These are phyloP conservation scores for Arabidopsis hybrid DNA, from an alignment of 441 rosid species.

Conservation along the genomic window DNA sequence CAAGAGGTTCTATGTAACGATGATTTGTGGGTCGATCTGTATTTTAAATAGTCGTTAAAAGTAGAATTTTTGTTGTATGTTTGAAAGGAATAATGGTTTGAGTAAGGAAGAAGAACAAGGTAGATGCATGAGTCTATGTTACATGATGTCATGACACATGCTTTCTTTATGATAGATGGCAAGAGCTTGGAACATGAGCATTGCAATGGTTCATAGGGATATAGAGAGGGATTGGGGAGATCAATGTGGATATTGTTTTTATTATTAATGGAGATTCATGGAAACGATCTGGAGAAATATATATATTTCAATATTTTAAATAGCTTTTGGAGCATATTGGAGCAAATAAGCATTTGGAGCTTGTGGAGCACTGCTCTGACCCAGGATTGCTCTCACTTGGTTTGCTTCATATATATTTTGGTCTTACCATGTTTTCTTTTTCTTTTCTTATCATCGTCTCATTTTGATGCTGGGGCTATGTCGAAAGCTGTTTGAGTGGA, in stretches of 20 bases:
- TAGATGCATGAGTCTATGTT: slow-evolving; percentile 67
- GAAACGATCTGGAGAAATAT: slow-evolving; percentile 71
- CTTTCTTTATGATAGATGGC: slow-evolving; percentile 99
- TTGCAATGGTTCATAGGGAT: slow-evolving; percentile 94
- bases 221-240: slow-evolving; percentile 92
- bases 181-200: slow-evolving; percentile 98
- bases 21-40: no score
- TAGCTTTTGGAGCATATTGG: slow-evolving; percentile 94
- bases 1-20: neutral
- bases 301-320: slow-evolving; percentile 61
- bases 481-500: slow-evolving; percentile 42
- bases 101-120: slow-evolving; percentile 61
- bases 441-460: slow-evolving; percentile 22
- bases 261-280: slow-evolving; percentile 74
- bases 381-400: slow-evolving; percentile 95
- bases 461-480: slow-evolving; percentile 44
- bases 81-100: neutral
- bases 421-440: slow-evolving; percentile 40
- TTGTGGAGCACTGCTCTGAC: slow-evolving; percentile 94
- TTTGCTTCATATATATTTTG: slow-evolving; percentile 71
- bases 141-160: slow-evolving; percentile 89
- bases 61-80: neutral
- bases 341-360: slow-evolving; percentile 92
- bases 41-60: no score
- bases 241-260: slow-evolving; percentile 73